Evolutionary conservation across 1,284 basidiomycete species (phyloP), one percentile per base, ranked within the genome.

Genomic region (Leccinum holopus): DNA sequence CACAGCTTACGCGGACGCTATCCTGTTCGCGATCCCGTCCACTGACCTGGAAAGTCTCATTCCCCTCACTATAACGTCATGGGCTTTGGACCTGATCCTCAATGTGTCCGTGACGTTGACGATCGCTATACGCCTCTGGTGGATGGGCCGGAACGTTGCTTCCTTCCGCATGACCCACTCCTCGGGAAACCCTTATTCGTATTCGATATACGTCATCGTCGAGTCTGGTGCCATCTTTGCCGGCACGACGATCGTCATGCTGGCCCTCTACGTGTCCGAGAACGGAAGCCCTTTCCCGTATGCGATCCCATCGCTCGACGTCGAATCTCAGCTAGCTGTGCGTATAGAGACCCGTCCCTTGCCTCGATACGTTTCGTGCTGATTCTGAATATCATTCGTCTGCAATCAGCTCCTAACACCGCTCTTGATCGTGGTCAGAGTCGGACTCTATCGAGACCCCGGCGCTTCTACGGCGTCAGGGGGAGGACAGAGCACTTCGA

Each of bases 211-310:
- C 18, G 58, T 68, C 55, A 7, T 68, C 39, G 35, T 67, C 9
- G 66, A 68, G 41, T 67, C 66, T 3, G 66, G 66, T 7, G 67
- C 61, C 53, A 63, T 68, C n/a, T 67, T 67, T 10, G n/a, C 66
- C 2, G 37, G 58, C 14, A 62, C 62, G 10, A 67, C 65, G 8
- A 65, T 67, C 14, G 14, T 67, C 18, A 61, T 69, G 57, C 12
- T 67, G 35, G 66, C 56, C 8, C 53, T 67, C 16, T 68, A 69
- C 16, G 28, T 58, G 12, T 58, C 63, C 14, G 63, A 65, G 18
- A 1, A 35, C 30, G 63, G 66, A 21, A 61, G 39, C 30, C 65
- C 65, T 9, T 67, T 67, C 21, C 61, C 67, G 8, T 67, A 67
- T 25, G 16, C 57, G n/a, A 53, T 66, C 6, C 65, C 67, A 30